Base-by-base conservation (phyloP, 768 basidiomycete species). In the Tylopilus sp. region DNA sequence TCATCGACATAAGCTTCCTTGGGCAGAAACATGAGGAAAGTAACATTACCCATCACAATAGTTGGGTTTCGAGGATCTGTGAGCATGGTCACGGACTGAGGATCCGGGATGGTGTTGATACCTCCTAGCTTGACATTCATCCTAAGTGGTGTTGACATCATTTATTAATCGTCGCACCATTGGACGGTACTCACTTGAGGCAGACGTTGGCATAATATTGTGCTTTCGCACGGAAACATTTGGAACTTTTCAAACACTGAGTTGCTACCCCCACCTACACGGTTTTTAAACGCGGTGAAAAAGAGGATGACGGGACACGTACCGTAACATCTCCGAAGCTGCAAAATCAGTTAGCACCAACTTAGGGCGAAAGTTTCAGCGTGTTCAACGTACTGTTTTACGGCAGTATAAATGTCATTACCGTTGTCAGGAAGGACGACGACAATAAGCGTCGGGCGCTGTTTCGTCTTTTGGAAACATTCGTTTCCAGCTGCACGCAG, bases 91-190 rank as follows among this genome's bases (percentile, higher is more conserved):
- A 87, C 84, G 0, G 84, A 84, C 12, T 76, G 71, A 0, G 85
- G 77, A 45, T 88, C 85, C 0, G 88, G 89, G 26, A 92, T 75
- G 2, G 81, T 79, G 63, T 92, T 92, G 63, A 91, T 86, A 1
- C 90, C 90, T 13, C 89, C 90, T 0, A 91, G 74, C 65, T 92
- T 91, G 18, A 89, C 89, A 53, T 91, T 91, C 58, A 91, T 76
- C 65, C 88, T 91, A 53, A 20, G 21, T 22, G 4, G 17, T 33
- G 47, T 50, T 51, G 52, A 44, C n/a, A n/a, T n/a, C n/a, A 35
- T 44, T 23, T 25, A 22, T 9, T 35, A 49, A 13, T 22, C 15
- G 20, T 13, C 25, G 5, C 7, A 48, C 28, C n/a, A n/a, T 11
- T n/a, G 23, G 25, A 21, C 31, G 22, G 25, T 8, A 69, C 82